Percentiles rank a stretch among this genome's conserved stretches.
These are phyloP conservation scores for Aspergillus indologenus DNA, from an alignment of 495 filamentous ascomycete species.

Conservation along the genomic window DNA sequence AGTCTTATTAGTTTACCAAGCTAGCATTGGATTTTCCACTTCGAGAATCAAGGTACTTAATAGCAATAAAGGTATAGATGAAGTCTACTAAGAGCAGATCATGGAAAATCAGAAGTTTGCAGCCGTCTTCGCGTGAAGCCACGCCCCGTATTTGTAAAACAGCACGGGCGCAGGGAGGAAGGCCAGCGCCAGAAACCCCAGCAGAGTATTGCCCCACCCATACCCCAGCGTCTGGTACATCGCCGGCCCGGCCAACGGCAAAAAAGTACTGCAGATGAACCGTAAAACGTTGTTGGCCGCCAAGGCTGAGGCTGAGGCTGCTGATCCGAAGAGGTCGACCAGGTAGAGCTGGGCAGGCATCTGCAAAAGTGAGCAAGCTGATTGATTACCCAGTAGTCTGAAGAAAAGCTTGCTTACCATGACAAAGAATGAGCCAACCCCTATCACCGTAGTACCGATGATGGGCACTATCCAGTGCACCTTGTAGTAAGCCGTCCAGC, in stretches of 20 bases:
- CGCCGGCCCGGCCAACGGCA: no score
- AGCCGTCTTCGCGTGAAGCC: no score
- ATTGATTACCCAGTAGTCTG: not conserved
- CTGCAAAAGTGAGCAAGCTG: not conserved
- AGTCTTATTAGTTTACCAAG: no score
- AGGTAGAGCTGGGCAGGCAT: not conserved
- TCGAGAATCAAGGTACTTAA: no score
- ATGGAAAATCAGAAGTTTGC: no score
- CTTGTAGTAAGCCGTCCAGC: constrained; percentile 54
- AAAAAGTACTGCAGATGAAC: no score
- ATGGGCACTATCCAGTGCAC: constrained; percentile 67
- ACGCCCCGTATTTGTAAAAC: no score
- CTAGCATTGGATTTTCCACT: no score
- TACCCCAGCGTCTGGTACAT: constrained; percentile 56
- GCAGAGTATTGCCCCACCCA: constrained; percentile 55
- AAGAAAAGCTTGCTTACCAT: constrained; percentile 26
- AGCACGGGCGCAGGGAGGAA: constrained; percentile 51
- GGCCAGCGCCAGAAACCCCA: constrained; percentile 54
- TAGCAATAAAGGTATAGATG: no score
- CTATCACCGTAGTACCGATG: constrained; percentile 63
- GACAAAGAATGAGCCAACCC: constrained; percentile 54
- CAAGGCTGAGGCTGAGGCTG: no score
- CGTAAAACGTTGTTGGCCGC: no score
- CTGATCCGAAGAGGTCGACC: constrained; percentile 3
- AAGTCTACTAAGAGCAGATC: no score